These are phyloP conservation scores for Remersonia thermophila DNA, from an alignment of 2,329 filamentous ascomycete genomes.

Conservation along the genomic window DNA sequence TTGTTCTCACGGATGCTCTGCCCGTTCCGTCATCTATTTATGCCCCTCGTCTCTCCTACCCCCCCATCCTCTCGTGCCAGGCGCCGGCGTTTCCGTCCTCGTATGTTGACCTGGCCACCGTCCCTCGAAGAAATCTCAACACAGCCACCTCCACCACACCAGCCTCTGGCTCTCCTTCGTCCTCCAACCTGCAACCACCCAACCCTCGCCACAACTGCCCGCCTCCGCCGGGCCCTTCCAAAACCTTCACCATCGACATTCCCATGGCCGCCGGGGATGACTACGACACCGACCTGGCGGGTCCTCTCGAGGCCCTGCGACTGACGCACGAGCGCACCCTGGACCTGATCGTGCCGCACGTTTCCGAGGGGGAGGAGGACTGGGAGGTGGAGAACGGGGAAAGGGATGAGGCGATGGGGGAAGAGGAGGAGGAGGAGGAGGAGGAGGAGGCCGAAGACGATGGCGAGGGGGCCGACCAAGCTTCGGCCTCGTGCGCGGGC, in stretches of 20 bases:
- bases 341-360: slow-evolving; percentile 19
- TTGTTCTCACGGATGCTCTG: not conserved
- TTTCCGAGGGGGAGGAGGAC: slow-evolving; percentile 7
- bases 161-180: not conserved
- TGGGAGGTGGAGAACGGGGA: slow-evolving; percentile 3
- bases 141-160: not conserved
- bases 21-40: too few species aligned
- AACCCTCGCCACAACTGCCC: slow-evolving; percentile 1
- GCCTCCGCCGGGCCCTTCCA: slow-evolving; percentile 29
- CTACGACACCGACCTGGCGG: slow-evolving; percentile 22
- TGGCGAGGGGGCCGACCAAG: slow-evolving; percentile 9
- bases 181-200: not conserved
- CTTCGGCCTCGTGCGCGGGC: slow-evolving; percentile 4
- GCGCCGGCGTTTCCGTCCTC: slow-evolving; percentile 8
- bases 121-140: not conserved
- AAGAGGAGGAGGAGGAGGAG: slow-evolving; percentile 1
- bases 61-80: not conserved
- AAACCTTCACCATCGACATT: slow-evolving; percentile 43
- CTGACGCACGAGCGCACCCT: slow-evolving; percentile 31
- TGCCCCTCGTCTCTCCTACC: not conserved
- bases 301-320: slow-evolving; percentile 31
- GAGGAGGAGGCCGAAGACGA: slow-evolving; percentile 3
- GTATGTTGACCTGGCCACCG: slow-evolving; percentile 8
- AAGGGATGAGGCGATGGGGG: slow-evolving; percentile 1
- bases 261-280: slow-evolving; percentile 30